A percentile compares a stretch with the other conserved stretches of the same genome.
Evolutionary conservation across 768 basidiomycete species (phyloP).

Genomic region (Agaricus bisporus): DNA sequence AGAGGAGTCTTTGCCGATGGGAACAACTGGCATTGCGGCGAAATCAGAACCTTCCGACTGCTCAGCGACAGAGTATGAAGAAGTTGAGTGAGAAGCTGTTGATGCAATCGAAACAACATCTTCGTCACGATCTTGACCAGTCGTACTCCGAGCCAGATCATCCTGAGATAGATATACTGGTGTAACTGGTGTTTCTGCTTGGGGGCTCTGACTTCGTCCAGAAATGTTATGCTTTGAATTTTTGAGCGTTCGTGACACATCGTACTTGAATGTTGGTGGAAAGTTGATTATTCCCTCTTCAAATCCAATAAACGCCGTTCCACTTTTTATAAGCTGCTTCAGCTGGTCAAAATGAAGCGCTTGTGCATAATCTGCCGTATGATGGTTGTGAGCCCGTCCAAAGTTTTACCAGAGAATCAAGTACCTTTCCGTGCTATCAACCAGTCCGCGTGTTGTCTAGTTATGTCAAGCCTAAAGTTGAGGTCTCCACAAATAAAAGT

Average conservation of each 20-base stretch:
- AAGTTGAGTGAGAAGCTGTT: slow-evolving; percentile 5
- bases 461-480: slow-evolving; percentile 86
- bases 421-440: slow-evolving; percentile 74
- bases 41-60: slow-evolving; percentile 23
- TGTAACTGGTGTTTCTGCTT: slow-evolving; percentile 6
- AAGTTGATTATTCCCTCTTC: slow-evolving; percentile 77
- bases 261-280: slow-evolving; percentile 92
- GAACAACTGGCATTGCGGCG: neutral
- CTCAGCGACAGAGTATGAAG: slow-evolving; percentile 7
- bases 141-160: slow-evolving; percentile 4
- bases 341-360: slow-evolving; percentile 91
- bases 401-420: neutral
- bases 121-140: slow-evolving; percentile 16
- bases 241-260: slow-evolving; percentile 60
- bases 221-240: slow-evolving; percentile 34
- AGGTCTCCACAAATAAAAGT: slow-evolving; percentile 88
- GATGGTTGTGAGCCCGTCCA: neutral
- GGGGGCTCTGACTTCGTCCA: slow-evolving; percentile 18
- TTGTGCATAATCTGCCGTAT: slow-evolving; percentile 62
- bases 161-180: slow-evolving; percentile 15
- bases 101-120: slow-evolving; percentile 5
- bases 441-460: slow-evolving; percentile 93
- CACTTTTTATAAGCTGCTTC: slow-evolving; percentile 64
- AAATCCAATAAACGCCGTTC: slow-evolving; percentile 71
- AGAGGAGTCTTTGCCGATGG: neutral